These are phyloP conservation scores for Ustanciosporium gigantosporum DNA, from an alignment of 1,284 basidiomycete genomes.

Conservation along the genomic window DNA sequence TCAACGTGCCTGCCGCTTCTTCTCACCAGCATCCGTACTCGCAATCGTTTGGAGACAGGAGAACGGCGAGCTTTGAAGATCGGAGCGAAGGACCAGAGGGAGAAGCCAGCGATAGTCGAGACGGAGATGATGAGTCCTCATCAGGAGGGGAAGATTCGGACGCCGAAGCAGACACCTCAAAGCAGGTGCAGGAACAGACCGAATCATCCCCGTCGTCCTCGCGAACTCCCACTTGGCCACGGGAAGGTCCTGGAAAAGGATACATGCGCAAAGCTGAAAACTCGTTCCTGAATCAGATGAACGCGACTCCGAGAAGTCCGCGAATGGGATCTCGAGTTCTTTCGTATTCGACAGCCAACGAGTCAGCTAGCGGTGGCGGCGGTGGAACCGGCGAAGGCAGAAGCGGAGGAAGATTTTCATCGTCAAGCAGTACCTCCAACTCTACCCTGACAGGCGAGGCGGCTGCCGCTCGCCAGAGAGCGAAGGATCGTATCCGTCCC, in stretches of 20 bases:
- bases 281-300: slow-evolving; percentile 17
- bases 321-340: slow-evolving; percentile 19
- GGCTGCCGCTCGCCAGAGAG: slow-evolving; percentile 13
- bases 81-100: slow-evolving; percentile 8
- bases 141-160: slow-evolving; percentile 27
- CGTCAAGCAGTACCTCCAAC: slow-evolving; percentile 12
- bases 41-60: not conserved
- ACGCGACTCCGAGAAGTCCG: slow-evolving; percentile 32
- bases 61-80: slow-evolving; percentile 9
- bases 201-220: not conserved
- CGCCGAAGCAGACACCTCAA: slow-evolving; percentile 4
- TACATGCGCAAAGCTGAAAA: slow-evolving; percentile 39
- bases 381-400: slow-evolving; percentile 8
- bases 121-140: slow-evolving; percentile 51
- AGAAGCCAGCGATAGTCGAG: slow-evolving; percentile 39
- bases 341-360: slow-evolving; percentile 24
- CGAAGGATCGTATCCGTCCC: slow-evolving; percentile 18
- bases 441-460: slow-evolving; percentile 13
- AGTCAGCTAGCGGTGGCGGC: slow-evolving; percentile 1
- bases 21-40: not conserved
- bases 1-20: slow-evolving; percentile 11
- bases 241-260: slow-evolving; percentile 18
- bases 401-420: slow-evolving; percentile 7
- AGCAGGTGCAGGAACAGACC: slow-evolving; percentile 4
- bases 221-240: slow-evolving; percentile 4